Conservation (phyloP, 2,329 filamentous ascomycete species). For the Aschersonia sp. region DNA sequence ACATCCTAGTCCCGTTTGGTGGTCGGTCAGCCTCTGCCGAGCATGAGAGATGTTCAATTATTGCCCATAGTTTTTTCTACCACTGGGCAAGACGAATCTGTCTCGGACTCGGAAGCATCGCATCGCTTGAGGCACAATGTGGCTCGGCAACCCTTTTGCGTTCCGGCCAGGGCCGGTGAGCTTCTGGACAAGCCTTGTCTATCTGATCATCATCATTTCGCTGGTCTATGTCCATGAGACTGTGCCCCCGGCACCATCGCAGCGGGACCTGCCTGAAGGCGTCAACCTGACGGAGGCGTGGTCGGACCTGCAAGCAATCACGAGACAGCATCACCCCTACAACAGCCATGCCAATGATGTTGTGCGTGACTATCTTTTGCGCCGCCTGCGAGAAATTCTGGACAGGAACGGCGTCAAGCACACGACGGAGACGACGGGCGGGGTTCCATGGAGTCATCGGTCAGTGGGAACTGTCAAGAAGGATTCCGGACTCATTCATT, state of each 20-base stretch:
- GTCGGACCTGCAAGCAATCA: constrained; percentile 66
- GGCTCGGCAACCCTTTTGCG: constrained; percentile 42
- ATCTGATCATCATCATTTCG: constrained; percentile 62
- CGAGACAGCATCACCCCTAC: constrained; percentile 68
- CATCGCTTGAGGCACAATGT: constrained; percentile 10
- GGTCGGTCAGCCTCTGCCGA: not conserved
- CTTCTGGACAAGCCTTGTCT: constrained; percentile 60
- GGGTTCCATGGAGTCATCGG: constrained; percentile 10
- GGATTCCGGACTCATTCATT: not conserved
- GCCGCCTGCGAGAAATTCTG: constrained; percentile 56
- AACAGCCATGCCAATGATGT: constrained; percentile 74
- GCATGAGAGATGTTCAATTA: not conserved
- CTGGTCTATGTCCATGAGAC: constrained; percentile 61
- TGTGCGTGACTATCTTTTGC: constrained; percentile 61
- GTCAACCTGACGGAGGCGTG: constrained; percentile 78
- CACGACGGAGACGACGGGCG: constrained; percentile 22
- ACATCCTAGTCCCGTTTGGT: too few species aligned
- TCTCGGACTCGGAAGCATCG: not conserved
- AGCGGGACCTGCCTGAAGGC: constrained; percentile 34
- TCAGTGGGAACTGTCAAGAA: not conserved
- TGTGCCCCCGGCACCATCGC: constrained; percentile 50
- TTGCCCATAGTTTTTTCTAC: not conserved
- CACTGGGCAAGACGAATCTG: not conserved
- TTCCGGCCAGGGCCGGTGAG: constrained; percentile 75
- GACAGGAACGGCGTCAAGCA: constrained; percentile 40